Percentiles rank a stretch among this genome's conserved stretches.
Conservation (phyloP, 2,329 filamentous ascomycete species). For the Diaporthe capsici region DNA sequence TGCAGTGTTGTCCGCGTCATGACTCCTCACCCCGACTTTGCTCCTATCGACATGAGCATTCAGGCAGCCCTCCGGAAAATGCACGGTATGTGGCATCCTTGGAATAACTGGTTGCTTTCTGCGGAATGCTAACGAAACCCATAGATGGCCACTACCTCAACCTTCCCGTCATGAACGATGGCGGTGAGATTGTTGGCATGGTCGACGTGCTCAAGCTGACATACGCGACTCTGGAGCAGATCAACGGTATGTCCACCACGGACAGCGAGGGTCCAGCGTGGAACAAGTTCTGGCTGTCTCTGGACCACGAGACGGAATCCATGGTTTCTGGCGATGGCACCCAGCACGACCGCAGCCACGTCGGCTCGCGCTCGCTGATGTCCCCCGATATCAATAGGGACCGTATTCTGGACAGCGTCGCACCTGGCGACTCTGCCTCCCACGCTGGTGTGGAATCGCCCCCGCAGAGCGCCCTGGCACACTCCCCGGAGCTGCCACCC, state of each 20-base stretch:
- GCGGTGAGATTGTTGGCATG: slow-evolving; percentile 98
- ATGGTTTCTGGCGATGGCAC: slow-evolving; percentile 94
- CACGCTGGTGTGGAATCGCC: slow-evolving; percentile 88
- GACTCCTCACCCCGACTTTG: slow-evolving; percentile 99
- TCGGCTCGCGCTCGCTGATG: slow-evolving; percentile 81
- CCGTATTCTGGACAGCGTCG: slow-evolving; percentile 82
- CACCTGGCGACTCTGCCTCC: slow-evolving; percentile 94
- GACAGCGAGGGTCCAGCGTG: slow-evolving; percentile 96
- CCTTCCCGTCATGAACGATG: slow-evolving; percentile 97
- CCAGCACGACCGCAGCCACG: slow-evolving; percentile 74
- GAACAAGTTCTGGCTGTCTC: slow-evolving; percentile 99
- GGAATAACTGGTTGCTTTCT: background rate
- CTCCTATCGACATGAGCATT: slow-evolving; percentile 98
- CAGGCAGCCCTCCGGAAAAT: slow-evolving; percentile 98
- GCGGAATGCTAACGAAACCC: slow-evolving; percentile 42
- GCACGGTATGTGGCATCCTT: slow-evolving; percentile 78
- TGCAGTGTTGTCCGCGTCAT: slow-evolving; percentile 99
- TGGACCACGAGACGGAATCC: slow-evolving; percentile 95
- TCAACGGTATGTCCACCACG: slow-evolving; percentile 91
- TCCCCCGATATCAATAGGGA: slow-evolving; percentile 84
- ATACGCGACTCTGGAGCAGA: slow-evolving; percentile 97
- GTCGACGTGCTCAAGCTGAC: slow-evolving; percentile 98
- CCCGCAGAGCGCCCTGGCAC: slow-evolving; percentile 71
- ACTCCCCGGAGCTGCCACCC: slow-evolving; percentile 67
- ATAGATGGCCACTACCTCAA: slow-evolving; percentile 98